A percentile compares a stretch with the other conserved stretches of the same genome.
Evolutionary conservation across 306 rosid genomes (phyloP).

Genomic region (Medicago truncatula): DNA sequence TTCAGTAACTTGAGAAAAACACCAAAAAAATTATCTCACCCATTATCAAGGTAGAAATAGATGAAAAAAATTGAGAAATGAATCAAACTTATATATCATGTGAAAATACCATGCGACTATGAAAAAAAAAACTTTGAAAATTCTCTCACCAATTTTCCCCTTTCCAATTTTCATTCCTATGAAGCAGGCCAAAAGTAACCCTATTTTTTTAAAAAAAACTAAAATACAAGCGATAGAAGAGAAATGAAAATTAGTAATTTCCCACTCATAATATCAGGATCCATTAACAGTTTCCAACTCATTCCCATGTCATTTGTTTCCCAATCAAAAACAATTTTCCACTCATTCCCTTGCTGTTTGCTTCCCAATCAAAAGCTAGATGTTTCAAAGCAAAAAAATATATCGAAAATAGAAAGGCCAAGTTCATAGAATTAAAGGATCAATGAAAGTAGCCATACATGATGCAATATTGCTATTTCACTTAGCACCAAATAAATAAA

Average conservation of each 20-base stretch:
- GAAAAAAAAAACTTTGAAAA: neutral
- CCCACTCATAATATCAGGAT: neutral
- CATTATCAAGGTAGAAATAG: neutral
- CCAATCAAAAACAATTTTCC: neutral
- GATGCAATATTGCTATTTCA: neutral
- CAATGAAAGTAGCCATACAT: neutral
- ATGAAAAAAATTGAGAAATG: neutral
- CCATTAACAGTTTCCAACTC: neutral
- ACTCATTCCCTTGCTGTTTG: neutral
- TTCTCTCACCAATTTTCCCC: neutral
- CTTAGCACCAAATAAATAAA: neutral
- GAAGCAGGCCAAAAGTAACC: neutral
- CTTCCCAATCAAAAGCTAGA: neutral
- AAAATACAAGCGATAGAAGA: neutral
- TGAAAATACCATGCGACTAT: neutral
- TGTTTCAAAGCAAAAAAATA: neutral
- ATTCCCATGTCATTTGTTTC: neutral
- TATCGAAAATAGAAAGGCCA: constrained; percentile 1
- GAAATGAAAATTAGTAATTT: neutral
- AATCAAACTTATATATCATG: neutral
- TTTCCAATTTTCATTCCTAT: neutral
- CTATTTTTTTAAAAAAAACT: neutral
- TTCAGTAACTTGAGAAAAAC: neutral
- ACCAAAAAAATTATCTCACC: neutral
- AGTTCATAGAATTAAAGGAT: neutral